phyloP scores from a whole-genome alignment of 345 rosid species.

The Gossypium raimondii region DNA sequence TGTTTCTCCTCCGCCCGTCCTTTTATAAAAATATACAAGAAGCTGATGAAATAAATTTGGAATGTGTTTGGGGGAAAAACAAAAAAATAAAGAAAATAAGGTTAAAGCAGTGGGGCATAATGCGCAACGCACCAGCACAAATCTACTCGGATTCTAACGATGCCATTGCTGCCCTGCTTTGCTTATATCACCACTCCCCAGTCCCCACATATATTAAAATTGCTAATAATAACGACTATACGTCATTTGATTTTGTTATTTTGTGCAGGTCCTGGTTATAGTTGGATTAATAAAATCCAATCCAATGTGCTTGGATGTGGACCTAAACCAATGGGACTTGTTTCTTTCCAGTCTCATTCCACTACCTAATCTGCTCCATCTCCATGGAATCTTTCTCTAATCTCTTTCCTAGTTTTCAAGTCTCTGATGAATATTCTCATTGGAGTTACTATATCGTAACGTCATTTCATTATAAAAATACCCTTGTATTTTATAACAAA shows the following conservation, averaged over 20 bases:
- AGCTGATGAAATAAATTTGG: neutral
- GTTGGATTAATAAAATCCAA: neutral
- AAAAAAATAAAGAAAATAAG: conserved; percentile 5
- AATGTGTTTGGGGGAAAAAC: neutral
- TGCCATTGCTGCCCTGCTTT: conserved; percentile 22
- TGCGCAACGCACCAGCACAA: conserved; percentile 45
- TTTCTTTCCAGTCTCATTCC: neutral
- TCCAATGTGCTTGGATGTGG: neutral
- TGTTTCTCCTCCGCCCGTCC: neutral
- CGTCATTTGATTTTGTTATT: neutral
- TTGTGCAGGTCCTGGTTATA: neutral
- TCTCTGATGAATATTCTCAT: neutral
- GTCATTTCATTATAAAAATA: too few species aligned
- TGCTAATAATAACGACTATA: neutral
- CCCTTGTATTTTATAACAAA: too few species aligned
- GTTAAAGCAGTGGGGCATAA: conserved; percentile 27
- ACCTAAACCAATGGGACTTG: neutral
- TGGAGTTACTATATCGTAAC: neutral
- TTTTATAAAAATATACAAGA: too few species aligned
- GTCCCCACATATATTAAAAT: neutral
- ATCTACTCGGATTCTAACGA: conserved; percentile 51
- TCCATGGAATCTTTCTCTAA: neutral
- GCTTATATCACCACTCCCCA: conserved; percentile 30
- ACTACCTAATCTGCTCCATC: neutral
- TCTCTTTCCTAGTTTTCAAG: neutral